Evolutionary conservation across 352 stramenopile species (phyloP).

Genomic region (Aphanomyces cochlioides): DNA sequence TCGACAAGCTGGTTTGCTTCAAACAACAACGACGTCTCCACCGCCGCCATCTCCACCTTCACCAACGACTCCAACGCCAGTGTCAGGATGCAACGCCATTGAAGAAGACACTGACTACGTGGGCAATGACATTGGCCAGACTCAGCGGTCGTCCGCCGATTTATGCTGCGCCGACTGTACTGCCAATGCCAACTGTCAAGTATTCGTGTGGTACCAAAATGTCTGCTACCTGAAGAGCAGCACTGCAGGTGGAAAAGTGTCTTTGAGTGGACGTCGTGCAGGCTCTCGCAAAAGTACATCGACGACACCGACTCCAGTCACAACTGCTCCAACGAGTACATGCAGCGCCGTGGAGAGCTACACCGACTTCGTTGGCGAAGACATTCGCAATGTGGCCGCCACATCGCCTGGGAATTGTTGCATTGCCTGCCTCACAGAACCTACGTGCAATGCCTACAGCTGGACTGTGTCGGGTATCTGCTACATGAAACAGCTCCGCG

Average conservation of each 20-base stretch:
- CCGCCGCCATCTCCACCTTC: neutral
- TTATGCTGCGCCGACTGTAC: constrained; percentile 26
- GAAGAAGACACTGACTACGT: neutral
- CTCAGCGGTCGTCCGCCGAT: constrained; percentile 30
- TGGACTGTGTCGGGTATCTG: neutral
- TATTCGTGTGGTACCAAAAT: constrained; percentile 24
- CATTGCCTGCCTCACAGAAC: neutral
- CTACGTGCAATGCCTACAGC: neutral
- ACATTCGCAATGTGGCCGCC: constrained; percentile 14
- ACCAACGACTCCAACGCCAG: neutral
- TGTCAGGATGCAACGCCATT: neutral
- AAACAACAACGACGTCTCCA: neutral
- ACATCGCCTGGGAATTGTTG: neutral
- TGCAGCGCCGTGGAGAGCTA: constrained; percentile 16
- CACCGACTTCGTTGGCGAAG: constrained; percentile 21
- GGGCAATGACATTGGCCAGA: constrained; percentile 23
- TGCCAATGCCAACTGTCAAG: neutral
- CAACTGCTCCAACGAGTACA: neutral
- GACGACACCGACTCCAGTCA: too few relatives aligned
- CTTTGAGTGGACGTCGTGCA: too few relatives aligned
- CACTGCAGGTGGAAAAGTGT: neutral
- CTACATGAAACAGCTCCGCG: neutral
- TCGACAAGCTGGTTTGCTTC: neutral
- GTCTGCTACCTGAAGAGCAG: constrained; percentile 27
- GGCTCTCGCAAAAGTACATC: too few relatives aligned